Percentiles rank a stretch among this genome's conserved stretches.
Conservation (phyloP, 2,329 filamentous ascomycete genomes). For the Penicillium sp. region DNA sequence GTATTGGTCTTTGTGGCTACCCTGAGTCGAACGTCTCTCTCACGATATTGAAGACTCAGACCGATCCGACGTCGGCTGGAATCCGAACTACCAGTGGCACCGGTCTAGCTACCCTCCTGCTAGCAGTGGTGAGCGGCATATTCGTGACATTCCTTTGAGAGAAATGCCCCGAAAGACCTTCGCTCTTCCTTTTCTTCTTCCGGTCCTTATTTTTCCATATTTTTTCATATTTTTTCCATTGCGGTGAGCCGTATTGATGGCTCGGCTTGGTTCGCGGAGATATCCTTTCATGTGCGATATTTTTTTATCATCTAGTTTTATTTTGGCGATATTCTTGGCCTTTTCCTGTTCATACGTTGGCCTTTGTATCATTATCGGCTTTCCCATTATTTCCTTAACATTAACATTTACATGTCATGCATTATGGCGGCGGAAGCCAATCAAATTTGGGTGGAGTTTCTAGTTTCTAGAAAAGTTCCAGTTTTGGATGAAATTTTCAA, state of each 20-base stretch:
- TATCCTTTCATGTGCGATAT: slow-evolving; percentile 10
- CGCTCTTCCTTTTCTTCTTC: no score
- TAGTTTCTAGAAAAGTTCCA: background rate
- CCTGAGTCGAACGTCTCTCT: slow-evolving; percentile 11
- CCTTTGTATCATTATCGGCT: background rate
- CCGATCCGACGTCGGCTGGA: background rate
- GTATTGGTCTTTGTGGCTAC: slow-evolving; percentile 35
- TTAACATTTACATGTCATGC: background rate
- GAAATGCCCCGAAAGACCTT: background rate
- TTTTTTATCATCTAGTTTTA: background rate
- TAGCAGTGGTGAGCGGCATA: background rate
- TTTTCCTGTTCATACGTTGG: background rate
- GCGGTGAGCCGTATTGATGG: slow-evolving; percentile 1
- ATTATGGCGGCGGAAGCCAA: background rate
- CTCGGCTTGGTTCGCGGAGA: background rate
- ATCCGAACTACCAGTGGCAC: background rate
- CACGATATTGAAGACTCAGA: slow-evolving; percentile 3
- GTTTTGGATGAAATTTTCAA: background rate
- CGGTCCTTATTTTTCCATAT: background rate
- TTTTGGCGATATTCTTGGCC: slow-evolving; percentile 1
- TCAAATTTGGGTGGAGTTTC: background rate
- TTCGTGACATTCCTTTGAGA: slow-evolving; percentile 1
- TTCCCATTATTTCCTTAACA: background rate
- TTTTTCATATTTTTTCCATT: background rate
- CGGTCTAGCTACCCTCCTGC: background rate